These are phyloP conservation scores for Mollisiaceae sp. DNA, from an alignment of 2,329 filamentous ascomycete genomes.

Conservation along the genomic window DNA sequence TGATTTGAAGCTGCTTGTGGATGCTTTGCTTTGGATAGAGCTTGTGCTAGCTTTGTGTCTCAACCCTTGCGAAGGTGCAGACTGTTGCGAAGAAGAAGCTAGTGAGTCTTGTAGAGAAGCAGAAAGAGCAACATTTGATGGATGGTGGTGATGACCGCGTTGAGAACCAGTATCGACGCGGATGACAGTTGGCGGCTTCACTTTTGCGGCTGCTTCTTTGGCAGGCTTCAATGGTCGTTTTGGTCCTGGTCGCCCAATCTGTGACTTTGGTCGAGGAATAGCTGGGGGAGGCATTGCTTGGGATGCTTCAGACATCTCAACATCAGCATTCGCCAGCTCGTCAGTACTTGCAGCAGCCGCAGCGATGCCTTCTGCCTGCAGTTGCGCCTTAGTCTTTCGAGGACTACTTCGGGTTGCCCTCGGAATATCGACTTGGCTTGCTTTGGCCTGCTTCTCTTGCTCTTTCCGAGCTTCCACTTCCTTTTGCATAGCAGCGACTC, in stretches of 20 bases:
- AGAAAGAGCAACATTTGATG: conserved; percentile 61
- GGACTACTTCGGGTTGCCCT: conserved; percentile 58
- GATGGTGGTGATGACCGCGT: conserved; percentile 65
- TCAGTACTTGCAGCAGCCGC: conserved; percentile 43
- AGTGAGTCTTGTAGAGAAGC: conserved; percentile 64
- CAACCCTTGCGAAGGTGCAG: conserved; percentile 53
- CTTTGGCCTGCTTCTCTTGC: conserved; percentile 50
- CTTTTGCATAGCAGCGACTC: conserved; percentile 57
- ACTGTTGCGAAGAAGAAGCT: conserved; percentile 46
- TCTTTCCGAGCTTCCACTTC: conserved; percentile 59
- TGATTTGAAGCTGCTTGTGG: conserved; percentile 66
- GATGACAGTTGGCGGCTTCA: conserved; percentile 73
- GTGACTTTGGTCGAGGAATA: conserved; percentile 56
- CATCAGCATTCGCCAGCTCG: conserved; percentile 48
- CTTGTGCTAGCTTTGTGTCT: conserved; percentile 68
- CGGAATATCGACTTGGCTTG: conserved; percentile 44
- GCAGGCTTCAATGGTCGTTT: conserved; percentile 67
- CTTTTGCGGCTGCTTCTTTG: conserved; percentile 62
- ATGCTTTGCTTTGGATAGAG: conserved; percentile 45
- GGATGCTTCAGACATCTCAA: conserved; percentile 60
- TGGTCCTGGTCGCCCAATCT: conserved; percentile 54
- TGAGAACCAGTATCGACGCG: conserved; percentile 72
- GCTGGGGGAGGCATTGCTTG: conserved; percentile 64
- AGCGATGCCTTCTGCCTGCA: conserved; percentile 42
- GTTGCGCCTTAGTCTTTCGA: conserved; percentile 51